Evolutionary conservation across 352 stramenopile species (phyloP).

Genomic region (Pythium apleroticum): DNA sequence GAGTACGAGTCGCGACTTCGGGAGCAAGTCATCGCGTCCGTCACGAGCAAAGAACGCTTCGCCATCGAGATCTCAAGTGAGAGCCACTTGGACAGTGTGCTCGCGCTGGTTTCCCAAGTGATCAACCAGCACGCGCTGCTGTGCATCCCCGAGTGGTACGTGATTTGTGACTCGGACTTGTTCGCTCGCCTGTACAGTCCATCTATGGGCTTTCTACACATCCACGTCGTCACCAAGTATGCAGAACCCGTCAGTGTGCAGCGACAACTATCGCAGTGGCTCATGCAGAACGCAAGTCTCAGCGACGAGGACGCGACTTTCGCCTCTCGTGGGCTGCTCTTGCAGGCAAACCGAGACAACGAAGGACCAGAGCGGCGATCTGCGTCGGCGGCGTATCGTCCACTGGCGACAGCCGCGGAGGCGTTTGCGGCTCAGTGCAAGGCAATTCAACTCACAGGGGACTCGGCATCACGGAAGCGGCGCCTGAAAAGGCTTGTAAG

Average conservation of each 20-base stretch:
- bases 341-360: neutral
- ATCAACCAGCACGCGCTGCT: conserved; percentile 58
- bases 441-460: neutral
- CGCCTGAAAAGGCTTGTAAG: conserved; percentile 1
- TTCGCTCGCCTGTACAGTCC: conserved; percentile 35
- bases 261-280: conserved; percentile 8
- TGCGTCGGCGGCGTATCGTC: neutral
- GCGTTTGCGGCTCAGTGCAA: conserved; percentile 7
- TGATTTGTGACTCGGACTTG: conserved; percentile 35
- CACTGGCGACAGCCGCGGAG: neutral
- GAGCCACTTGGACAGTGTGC: conserved; percentile 30
- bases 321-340: conserved; percentile 1
- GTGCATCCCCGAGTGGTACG: conserved; percentile 48
- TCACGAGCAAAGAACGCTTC: conserved; percentile 42
- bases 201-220: conserved; percentile 22
- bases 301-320: conserved; percentile 4
- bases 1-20: conserved; percentile 14
- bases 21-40: conserved; percentile 17
- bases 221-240: conserved; percentile 7
- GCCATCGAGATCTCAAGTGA: conserved; percentile 39
- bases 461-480: neutral
- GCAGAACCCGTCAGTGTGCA: neutral
- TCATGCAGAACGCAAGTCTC: conserved; percentile 6
- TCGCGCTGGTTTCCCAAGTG: conserved; percentile 43
- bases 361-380: no score